Conservation (phyloP, 2,329 filamentous ascomycete genomes). For the Lasiodiplodia citricola region DNA sequence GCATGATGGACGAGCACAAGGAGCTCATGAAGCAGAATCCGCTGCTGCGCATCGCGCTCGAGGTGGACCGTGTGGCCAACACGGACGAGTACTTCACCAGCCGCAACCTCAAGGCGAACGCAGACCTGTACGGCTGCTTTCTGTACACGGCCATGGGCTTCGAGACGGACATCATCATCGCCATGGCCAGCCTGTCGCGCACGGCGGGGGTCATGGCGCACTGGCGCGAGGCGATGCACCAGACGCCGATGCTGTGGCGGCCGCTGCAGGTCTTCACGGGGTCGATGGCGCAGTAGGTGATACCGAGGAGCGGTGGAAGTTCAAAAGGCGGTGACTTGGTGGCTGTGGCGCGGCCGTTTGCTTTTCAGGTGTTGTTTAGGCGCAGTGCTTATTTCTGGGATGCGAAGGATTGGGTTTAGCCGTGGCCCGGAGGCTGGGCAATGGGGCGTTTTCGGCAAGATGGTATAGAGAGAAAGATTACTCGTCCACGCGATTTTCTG, state of each 20-base stretch:
- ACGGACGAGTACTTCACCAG: slow-evolving; percentile 46
- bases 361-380: too few species aligned
- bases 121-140: slow-evolving; percentile 54
- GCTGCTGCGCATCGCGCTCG: slow-evolving; percentile 45
- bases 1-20: slow-evolving; percentile 52
- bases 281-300: not conserved
- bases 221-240: slow-evolving; percentile 14
- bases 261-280: slow-evolving; percentile 4
- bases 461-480: too few species aligned
- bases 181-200: slow-evolving; percentile 5
- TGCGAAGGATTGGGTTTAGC: not conserved
- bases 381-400: not conserved
- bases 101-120: slow-evolving; percentile 50
- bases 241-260: slow-evolving; percentile 1
- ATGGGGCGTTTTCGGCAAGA: not conserved
- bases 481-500: too few species aligned
- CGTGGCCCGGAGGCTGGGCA: not conserved
- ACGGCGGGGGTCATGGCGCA: slow-evolving; percentile 6
- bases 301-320: not conserved
- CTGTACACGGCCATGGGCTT: slow-evolving; percentile 46
- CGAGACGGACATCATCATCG: slow-evolving; percentile 15
- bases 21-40: slow-evolving; percentile 36
- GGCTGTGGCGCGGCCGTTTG: not conserved
- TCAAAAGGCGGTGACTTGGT: not conserved
- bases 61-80: slow-evolving; percentile 46